Percentiles rank a stretch among this genome's conserved stretches.
Evolutionary conservation across 345 rosid genomes (phyloP).

Genomic region (Clausena lansium): DNA sequence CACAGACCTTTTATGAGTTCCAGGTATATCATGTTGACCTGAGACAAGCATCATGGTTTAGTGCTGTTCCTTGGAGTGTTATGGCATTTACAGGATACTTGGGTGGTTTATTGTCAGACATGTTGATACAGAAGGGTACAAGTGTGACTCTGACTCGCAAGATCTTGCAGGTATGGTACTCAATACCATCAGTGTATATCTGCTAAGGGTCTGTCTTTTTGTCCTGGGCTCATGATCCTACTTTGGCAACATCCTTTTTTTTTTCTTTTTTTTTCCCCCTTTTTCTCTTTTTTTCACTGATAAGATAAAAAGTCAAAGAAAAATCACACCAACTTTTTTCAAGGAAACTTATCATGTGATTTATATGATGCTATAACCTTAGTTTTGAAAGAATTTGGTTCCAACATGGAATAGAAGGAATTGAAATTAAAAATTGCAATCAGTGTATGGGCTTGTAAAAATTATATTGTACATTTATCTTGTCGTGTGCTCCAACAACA

Average conservation of each 20-base stretch:
- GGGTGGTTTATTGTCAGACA: slow-evolving; percentile 81
- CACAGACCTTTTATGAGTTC: slow-evolving; percentile 16
- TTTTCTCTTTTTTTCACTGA: neutral
- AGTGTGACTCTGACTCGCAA: slow-evolving; percentile 82
- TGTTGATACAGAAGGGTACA: slow-evolving; percentile 62
- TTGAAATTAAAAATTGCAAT: neutral
- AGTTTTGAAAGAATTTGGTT: neutral
- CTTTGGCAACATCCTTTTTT: neutral
- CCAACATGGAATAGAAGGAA: neutral
- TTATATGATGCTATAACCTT: neutral
- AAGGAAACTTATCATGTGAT: neutral
- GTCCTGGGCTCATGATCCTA: neutral
- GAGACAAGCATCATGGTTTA: slow-evolving; percentile 95
- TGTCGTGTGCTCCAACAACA: neutral
- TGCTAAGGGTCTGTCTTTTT: slow-evolving; percentile 11
- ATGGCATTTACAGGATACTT: slow-evolving; percentile 90
- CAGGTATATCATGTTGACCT: slow-evolving; percentile 92
- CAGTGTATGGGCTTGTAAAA: neutral
- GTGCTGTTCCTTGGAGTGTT: slow-evolving; percentile 93
- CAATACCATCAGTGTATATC: neutral
- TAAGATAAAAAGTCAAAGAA: neutral
- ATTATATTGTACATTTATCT: neutral
- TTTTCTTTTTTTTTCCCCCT: too few relatives aligned
- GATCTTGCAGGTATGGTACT: slow-evolving; percentile 76
- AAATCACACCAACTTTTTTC: neutral